Percentiles rank a stretch among this genome's conserved stretches.
Evolutionary conservation across 495 filamentous ascomycete species (phyloP).

Genomic region (Daldinia vernicosa): DNA sequence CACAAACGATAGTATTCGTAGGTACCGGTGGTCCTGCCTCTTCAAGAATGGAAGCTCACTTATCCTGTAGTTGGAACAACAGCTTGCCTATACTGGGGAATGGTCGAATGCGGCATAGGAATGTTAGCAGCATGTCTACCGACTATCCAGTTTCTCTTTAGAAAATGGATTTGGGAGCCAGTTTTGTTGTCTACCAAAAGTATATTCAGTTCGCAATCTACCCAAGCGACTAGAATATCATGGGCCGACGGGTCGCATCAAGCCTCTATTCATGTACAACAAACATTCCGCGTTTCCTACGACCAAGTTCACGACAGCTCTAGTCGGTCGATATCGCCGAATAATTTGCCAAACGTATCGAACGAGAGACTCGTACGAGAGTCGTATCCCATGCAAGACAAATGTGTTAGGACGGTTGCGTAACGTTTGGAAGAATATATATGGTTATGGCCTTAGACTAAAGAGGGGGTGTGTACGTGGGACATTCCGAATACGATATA

Average conservation of each 20-base stretch:
- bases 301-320: constrained; percentile 3
- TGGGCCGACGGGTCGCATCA: not conserved
- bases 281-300: constrained; percentile 13
- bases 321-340: constrained; percentile 9
- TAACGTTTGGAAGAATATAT: not conserved
- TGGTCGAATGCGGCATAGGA: constrained; percentile 39
- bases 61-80: constrained; percentile 25
- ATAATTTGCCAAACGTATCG: not conserved
- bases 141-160: constrained; percentile 32
- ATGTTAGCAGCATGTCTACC: constrained; percentile 41
- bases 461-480: not conserved
- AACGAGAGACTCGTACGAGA: not conserved
- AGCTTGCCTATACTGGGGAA: constrained; percentile 39
- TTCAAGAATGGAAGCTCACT: not conserved
- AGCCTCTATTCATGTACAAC: constrained; percentile 12
- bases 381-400: constrained; percentile 11
- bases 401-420: not conserved
- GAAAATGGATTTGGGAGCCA: constrained; percentile 24
- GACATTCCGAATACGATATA: not conserved
- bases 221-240: not conserved
- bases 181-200: constrained; percentile 13
- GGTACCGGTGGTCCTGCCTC: not conserved
- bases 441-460: not conserved
- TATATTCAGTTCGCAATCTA: constrained; percentile 24
- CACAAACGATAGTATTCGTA: constrained; percentile 33